Conservation (phyloP, 805 yeast genomes). For the Candida broadrunensis region DNA sequence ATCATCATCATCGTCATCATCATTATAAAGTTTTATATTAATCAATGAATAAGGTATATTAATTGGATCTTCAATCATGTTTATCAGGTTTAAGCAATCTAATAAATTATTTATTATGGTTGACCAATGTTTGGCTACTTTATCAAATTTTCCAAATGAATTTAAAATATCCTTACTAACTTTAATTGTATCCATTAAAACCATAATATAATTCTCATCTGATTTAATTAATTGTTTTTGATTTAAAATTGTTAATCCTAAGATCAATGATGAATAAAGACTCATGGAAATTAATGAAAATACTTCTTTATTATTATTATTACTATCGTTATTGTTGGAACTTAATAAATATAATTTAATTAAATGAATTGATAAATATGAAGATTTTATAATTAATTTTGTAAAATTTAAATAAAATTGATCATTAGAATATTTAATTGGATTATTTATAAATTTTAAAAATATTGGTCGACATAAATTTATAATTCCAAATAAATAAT, state of each 20-base stretch:
- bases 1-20: neutral
- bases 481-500: neutral
- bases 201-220: constrained; percentile 4
- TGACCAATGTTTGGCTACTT: neutral
- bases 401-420: too few species aligned
- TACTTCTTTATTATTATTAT: neutral
- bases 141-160: neutral
- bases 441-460: neutral
- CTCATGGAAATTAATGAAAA: neutral
- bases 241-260: constrained; percentile 4
- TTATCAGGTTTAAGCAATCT: neutral
- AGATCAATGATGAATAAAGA: constrained; percentile 4
- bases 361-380: neutral
- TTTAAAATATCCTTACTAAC: constrained; percentile 1
- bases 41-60: neutral
- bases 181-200: constrained; percentile 2
- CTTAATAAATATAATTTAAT: neutral
- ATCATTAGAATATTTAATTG: too few species aligned
- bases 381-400: neutral
- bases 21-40: neutral
- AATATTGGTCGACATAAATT: neutral
- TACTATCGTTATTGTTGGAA: too few species aligned
- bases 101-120: neutral
- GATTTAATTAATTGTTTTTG: constrained; percentile 1
- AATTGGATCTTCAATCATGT: neutral